A percentile compares a stretch with the other conserved stretches of the same genome.
These are phyloP conservation scores for Mycena pura DNA, from an alignment of 768 basidiomycete genomes.

Conservation along the genomic window DNA sequence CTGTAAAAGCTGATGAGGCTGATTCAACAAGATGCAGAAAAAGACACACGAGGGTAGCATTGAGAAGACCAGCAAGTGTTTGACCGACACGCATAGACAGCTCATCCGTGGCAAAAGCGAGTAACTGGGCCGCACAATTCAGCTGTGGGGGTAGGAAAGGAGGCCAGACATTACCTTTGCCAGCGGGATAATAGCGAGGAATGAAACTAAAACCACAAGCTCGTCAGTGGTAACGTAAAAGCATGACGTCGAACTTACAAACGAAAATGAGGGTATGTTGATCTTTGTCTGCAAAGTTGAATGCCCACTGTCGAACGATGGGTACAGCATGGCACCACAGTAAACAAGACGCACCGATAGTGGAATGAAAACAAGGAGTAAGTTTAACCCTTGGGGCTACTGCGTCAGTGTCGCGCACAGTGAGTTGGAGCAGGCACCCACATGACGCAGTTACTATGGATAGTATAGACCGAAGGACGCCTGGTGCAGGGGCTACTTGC, in stretches of 20 bases:
- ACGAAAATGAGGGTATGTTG: slow-evolving; percentile 73
- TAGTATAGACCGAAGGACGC: slow-evolving; percentile 51
- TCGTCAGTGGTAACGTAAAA: slow-evolving; percentile 1
- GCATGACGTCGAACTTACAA: slow-evolving; percentile 53
- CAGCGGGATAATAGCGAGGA: slow-evolving; percentile 84
- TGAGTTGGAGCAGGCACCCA: slow-evolving; percentile 35
- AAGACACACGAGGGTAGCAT: slow-evolving; percentile 76
- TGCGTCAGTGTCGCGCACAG: not conserved
- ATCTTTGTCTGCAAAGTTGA: slow-evolving; percentile 62
- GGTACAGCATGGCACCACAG: not conserved
- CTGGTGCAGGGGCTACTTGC: slow-evolving; percentile 53
- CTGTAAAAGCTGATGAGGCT: slow-evolving; percentile 33
- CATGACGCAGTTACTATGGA: slow-evolving; percentile 66
- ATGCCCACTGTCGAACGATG: slow-evolving; percentile 65
- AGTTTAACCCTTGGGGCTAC: slow-evolving; percentile 62
- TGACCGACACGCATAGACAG: slow-evolving; percentile 82
- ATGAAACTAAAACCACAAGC: slow-evolving; percentile 57
- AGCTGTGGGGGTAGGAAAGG: slow-evolving; percentile 6
- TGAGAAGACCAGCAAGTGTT: slow-evolving; percentile 82
- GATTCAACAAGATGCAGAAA: not conserved
- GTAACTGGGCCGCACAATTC: slow-evolving; percentile 58
- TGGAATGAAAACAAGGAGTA: slow-evolving; percentile 76
- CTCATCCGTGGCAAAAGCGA: slow-evolving; percentile 88
- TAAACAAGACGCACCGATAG: slow-evolving; percentile 55
- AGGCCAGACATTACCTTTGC: slow-evolving; percentile 61